A percentile compares a stretch with the other conserved stretches of the same genome.
phyloP scores from a whole-genome alignment of 164 flowering plant species.

The Aristolochia fimbriata region DNA sequence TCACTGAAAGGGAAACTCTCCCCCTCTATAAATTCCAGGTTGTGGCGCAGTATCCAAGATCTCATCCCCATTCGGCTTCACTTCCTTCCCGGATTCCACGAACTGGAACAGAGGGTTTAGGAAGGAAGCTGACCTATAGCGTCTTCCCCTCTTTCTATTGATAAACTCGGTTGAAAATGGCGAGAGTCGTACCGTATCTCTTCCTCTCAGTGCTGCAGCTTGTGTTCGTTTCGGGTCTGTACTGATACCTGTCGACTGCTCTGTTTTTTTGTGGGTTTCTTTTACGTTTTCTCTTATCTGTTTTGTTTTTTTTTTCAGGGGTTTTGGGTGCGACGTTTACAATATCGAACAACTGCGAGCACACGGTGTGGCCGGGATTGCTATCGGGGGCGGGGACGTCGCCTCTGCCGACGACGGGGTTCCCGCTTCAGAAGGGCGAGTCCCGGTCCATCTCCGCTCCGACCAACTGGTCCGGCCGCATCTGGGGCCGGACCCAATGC shows the following conservation, averaged over 20 bases:
- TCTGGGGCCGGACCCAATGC: slow-evolving; percentile 89
- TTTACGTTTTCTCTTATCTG: not conserved
- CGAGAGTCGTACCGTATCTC: not conserved
- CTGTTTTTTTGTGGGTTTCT: not conserved
- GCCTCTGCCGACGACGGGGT: slow-evolving; percentile 60
- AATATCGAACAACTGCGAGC: slow-evolving; percentile 50
- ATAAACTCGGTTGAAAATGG: slow-evolving; percentile 3
- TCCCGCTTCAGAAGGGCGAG: slow-evolving; percentile 41
- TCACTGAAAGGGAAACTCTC: too few species aligned
- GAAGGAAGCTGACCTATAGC: too few species aligned
- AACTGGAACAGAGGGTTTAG: not conserved
- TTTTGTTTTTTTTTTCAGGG: slow-evolving; percentile 11
- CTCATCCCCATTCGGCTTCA: too few species aligned
- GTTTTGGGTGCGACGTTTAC: slow-evolving; percentile 48
- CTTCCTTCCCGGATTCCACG: too few species aligned
- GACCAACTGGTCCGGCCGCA: slow-evolving; percentile 68
- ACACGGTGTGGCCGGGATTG: slow-evolving; percentile 84
- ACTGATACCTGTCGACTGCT: too few species aligned
- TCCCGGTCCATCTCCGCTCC: slow-evolving; percentile 42
- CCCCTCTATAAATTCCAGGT: too few species aligned
- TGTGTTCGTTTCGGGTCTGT: slow-evolving; percentile 6
- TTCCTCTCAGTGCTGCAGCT: not conserved
- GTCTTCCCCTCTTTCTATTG: too few species aligned
- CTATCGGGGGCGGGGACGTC: slow-evolving; percentile 62
- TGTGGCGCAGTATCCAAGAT: too few species aligned